phyloP scores from a whole-genome alignment of 768 basidiomycete species.

The Lepiota brunneoincarnata region DNA sequence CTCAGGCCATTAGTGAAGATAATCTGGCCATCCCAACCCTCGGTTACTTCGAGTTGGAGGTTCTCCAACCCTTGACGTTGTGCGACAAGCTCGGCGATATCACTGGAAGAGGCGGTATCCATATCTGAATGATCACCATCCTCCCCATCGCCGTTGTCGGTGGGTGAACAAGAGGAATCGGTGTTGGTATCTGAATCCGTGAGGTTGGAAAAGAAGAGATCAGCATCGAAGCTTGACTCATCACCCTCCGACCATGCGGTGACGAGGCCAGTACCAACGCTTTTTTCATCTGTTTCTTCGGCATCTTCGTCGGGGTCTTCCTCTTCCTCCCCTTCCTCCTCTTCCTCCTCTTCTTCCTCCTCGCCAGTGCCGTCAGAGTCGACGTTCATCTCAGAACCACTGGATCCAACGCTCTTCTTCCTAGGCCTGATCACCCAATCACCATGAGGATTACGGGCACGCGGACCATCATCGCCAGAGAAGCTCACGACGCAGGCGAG shows the following conservation, averaged over 20 bases:
- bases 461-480: slow-evolving; percentile 46
- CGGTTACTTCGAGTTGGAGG: slow-evolving; percentile 63
- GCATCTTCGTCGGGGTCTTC: slow-evolving; percentile 42
- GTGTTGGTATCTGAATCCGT: slow-evolving; percentile 17
- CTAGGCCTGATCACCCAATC: slow-evolving; percentile 72
- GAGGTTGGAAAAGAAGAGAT: slow-evolving; percentile 80
- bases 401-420: slow-evolving; percentile 64
- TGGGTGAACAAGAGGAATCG: slow-evolving; percentile 8
- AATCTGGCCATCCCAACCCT: slow-evolving; percentile 75
- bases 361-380: slow-evolving; percentile 60
- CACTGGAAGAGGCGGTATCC: slow-evolving; percentile 29
- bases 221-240: slow-evolving; percentile 79
- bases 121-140: slow-evolving; percentile 39
- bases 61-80: slow-evolving; percentile 31
- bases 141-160: slow-evolving; percentile 35
- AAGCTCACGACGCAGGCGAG: slow-evolving; percentile 60
- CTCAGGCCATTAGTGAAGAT: slow-evolving; percentile 65
- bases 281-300: slow-evolving; percentile 28
- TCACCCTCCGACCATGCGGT: slow-evolving; percentile 81
- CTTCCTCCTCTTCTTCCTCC: slow-evolving; percentile 52
- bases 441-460: slow-evolving; percentile 27
- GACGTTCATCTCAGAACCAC: slow-evolving; percentile 63
- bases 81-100: slow-evolving; percentile 26
- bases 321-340: slow-evolving; percentile 42
- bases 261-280: slow-evolving; percentile 50